phyloP scores from a whole-genome alignment of 331 rosid species.

The Quercus lobata region DNA sequence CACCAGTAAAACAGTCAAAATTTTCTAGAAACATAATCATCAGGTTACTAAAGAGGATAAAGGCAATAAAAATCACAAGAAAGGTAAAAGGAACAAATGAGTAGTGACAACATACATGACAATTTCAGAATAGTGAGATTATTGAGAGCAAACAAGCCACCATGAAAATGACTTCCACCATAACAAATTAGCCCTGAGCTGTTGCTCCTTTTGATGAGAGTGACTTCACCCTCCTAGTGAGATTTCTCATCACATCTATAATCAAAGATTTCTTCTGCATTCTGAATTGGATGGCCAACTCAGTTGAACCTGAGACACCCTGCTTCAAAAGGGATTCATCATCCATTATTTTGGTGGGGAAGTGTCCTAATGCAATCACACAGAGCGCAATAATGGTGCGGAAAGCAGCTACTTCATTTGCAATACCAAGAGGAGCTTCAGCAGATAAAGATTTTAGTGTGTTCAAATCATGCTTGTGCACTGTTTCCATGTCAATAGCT shows the following conservation, averaged over 20 bases:
- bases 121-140: neutral
- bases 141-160: slow-evolving; percentile 3
- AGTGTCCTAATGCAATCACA: slow-evolving; percentile 82
- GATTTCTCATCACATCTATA: slow-evolving; percentile 69
- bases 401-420: slow-evolving; percentile 63
- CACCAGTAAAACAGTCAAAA: neutral
- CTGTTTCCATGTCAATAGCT: slow-evolving; percentile 39
- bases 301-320: slow-evolving; percentile 53
- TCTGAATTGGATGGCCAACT: slow-evolving; percentile 78
- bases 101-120: neutral
- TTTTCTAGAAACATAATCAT: neutral
- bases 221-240: slow-evolving; percentile 73
- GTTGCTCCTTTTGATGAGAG: slow-evolving; percentile 48
- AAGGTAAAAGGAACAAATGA: neutral
- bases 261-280: slow-evolving; percentile 72
- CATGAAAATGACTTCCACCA: neutral
- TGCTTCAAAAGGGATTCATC: slow-evolving; percentile 63
- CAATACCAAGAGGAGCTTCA: slow-evolving; percentile 84
- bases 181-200: slow-evolving; percentile 34
- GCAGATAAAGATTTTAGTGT: slow-evolving; percentile 59
- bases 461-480: slow-evolving; percentile 50
- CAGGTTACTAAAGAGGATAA: neutral
- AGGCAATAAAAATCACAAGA: neutral
- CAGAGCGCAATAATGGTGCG: slow-evolving; percentile 75
- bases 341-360: slow-evolving; percentile 88